Evolutionary conservation across 139 green algal species (phyloP).

Genomic region (Volvox africanus): DNA sequence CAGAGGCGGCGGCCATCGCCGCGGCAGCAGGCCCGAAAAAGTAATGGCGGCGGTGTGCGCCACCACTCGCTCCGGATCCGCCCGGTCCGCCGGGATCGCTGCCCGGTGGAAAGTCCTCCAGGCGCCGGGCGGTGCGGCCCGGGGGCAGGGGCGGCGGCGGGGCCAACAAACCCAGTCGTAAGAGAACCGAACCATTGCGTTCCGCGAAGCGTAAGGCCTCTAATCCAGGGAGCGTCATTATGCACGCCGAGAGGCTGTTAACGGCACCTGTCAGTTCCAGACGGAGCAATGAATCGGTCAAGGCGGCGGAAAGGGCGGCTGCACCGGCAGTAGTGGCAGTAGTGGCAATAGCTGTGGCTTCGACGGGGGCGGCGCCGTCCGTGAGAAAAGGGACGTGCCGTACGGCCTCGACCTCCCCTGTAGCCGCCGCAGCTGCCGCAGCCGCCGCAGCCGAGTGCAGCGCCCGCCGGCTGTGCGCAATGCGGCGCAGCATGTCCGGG

Average conservation of each 20-base stretch:
- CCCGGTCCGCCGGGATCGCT: background rate
- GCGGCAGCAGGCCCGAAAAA: conserved; percentile 7
- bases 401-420: background rate
- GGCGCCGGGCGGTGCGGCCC: background rate
- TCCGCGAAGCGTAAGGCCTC: conserved; percentile 15
- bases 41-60: background rate
- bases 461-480: background rate
- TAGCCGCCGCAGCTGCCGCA: too few species aligned
- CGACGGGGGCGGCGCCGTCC: background rate
- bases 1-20: background rate
- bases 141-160: background rate
- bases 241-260: background rate
- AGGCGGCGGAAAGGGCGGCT: background rate
- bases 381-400: background rate
- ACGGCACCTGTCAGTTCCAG: background rate
- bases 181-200: background rate
- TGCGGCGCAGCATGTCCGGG: background rate
- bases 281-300: background rate
- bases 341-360: background rate
- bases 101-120: background rate
- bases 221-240: background rate
- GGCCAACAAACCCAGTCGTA: background rate
- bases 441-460: background rate
- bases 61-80: background rate
- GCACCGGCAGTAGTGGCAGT: background rate